phyloP scores from a whole-genome alignment of 176 grass and related monocot genomes.

The Eragrostis nindensis region DNA sequence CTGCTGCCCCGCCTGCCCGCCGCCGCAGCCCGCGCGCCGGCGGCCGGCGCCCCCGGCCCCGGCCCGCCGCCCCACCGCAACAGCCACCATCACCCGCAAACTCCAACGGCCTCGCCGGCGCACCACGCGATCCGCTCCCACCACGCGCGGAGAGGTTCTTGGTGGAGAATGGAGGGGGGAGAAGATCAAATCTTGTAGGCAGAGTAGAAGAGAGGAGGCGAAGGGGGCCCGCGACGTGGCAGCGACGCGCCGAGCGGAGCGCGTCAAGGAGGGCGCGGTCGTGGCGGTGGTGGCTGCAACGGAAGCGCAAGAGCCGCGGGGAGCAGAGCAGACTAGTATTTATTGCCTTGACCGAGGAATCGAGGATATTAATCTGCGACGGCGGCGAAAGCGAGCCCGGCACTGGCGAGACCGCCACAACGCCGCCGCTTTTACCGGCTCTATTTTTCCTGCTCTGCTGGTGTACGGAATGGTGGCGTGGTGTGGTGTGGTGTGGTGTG shows the following conservation, averaged over 20 bases:
- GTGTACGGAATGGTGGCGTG: too few relatives aligned
- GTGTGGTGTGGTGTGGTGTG: too few relatives aligned
- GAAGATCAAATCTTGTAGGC: not conserved
- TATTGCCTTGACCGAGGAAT: too few relatives aligned
- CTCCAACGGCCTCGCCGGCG: not conserved
- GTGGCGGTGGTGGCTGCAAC: not conserved
- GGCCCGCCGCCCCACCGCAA: conserved; percentile 23
- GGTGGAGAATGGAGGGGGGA: not conserved
- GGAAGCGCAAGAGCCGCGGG: not conserved
- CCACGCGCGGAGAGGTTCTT: not conserved
- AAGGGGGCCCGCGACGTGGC: not conserved
- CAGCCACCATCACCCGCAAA: conserved; percentile 27
- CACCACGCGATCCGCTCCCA: too few relatives aligned
- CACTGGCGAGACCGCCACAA: not conserved
- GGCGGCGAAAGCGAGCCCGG: not conserved
- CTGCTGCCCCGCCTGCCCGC: not conserved
- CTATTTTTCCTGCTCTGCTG: too few relatives aligned
- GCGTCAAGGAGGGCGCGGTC: conserved; percentile 23
- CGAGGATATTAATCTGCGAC: conserved; percentile 10
- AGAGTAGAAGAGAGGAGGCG: not conserved
- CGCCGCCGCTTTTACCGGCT: too few relatives aligned
- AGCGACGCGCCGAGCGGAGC: not conserved
- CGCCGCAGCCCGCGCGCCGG: conserved; percentile 33
- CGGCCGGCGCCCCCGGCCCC: not conserved
- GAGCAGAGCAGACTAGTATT: not conserved